Percentiles rank a stretch among this genome's conserved stretches.
phyloP scores from a whole-genome alignment of 2,329 filamentous ascomycete genomes.

The Aureobasidium namibiae region DNA sequence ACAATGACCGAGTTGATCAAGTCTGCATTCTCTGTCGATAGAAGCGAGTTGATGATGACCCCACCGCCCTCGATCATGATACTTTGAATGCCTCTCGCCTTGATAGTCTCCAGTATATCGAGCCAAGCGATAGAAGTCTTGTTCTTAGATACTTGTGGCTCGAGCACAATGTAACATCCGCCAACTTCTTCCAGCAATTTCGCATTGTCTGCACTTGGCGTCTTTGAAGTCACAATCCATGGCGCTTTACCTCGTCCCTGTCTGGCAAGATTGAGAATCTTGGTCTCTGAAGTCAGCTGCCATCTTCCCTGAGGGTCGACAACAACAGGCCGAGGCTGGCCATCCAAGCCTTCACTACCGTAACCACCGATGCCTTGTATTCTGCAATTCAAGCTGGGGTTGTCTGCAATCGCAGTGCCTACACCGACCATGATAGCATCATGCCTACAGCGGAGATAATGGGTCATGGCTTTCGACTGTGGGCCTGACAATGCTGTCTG shows the following conservation, averaged over 20 bases:
- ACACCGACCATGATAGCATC: constrained; percentile 79
- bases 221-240: constrained; percentile 54
- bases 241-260: constrained; percentile 63
- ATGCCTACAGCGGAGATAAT: constrained; percentile 75
- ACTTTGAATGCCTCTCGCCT: constrained; percentile 56
- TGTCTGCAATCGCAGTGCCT: constrained; percentile 74
- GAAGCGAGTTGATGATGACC: constrained; percentile 69
- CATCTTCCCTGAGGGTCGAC: constrained; percentile 74
- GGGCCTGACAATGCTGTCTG: constrained; percentile 77
- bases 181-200: constrained; percentile 30
- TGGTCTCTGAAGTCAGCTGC: constrained; percentile 48
- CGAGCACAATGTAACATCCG: constrained; percentile 18
- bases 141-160: background rate
- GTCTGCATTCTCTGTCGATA: constrained; percentile 50
- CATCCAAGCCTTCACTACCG: constrained; percentile 41
- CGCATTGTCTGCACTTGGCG: constrained; percentile 28
- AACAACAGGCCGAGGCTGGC: constrained; percentile 73
- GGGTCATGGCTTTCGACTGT: constrained; percentile 84
- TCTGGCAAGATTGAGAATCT: constrained; percentile 57
- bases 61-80: constrained; percentile 91
- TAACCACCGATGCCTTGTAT: constrained; percentile 53
- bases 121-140: constrained; percentile 42
- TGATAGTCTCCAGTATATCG: constrained; percentile 52
- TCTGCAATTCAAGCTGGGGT: constrained; percentile 79
- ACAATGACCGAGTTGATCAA: constrained; percentile 73